These are phyloP conservation scores for Ulmus americana DNA, from an alignment of 331 rosid species.

Conservation along the genomic window DNA sequence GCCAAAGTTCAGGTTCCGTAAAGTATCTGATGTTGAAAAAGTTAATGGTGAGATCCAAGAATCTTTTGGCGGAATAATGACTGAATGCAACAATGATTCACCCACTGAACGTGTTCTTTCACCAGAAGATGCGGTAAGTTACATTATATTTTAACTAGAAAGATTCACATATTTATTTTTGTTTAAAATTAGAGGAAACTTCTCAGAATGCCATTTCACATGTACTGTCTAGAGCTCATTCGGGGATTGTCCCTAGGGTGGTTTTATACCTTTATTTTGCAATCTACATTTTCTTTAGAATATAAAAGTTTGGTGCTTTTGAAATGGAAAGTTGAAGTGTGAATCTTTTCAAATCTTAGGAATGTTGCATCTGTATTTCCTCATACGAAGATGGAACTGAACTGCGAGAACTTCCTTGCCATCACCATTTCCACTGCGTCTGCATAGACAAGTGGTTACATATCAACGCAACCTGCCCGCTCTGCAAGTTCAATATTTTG, in stretches of 20 bases:
- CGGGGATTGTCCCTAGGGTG: background rate
- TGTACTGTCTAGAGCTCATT: background rate
- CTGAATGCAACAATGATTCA: slow-evolving; percentile 44
- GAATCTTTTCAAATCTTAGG: background rate
- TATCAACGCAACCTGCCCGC: slow-evolving; percentile 78
- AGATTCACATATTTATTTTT: background rate
- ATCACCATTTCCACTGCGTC: slow-evolving; percentile 74
- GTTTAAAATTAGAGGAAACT: background rate
- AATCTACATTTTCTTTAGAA: background rate
- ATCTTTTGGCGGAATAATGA: slow-evolving; percentile 67
- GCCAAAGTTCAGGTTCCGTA: slow-evolving; percentile 62
- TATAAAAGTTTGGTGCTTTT: background rate
- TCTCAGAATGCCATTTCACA: background rate
- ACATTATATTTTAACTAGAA: slow-evolving; percentile 4
- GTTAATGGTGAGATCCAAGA: slow-evolving; percentile 52
- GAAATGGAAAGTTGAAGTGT: background rate
- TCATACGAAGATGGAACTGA: slow-evolving; percentile 23
- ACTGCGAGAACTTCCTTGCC: slow-evolving; percentile 81
- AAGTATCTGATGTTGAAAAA: slow-evolving; percentile 42
- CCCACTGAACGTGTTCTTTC: slow-evolving; percentile 53
- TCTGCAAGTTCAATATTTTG: slow-evolving; percentile 75
- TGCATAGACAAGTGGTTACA: slow-evolving; percentile 86
- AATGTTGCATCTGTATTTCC: background rate
- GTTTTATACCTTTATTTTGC: background rate
- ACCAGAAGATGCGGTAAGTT: slow-evolving; percentile 82